Evolutionary conservation across 345 rosid genomes (phyloP).

Genomic region (Citrus australasica): DNA sequence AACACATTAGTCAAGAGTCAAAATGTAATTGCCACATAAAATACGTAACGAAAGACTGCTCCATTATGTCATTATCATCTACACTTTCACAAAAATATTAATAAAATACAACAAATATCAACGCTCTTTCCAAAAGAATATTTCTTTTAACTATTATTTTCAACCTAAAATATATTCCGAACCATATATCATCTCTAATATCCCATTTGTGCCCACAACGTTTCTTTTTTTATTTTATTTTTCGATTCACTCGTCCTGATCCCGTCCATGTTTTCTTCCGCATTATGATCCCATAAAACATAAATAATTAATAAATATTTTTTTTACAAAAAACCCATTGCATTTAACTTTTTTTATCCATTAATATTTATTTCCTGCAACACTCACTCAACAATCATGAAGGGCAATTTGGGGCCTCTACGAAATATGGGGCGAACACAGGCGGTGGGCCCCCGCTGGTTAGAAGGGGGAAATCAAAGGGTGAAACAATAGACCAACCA

Average conservation of each 20-base stretch:
- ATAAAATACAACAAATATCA: background rate
- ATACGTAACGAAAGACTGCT: background rate
- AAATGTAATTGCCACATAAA: conserved; percentile 12
- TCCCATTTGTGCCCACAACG: background rate
- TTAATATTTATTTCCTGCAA: background rate
- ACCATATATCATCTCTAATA: conserved; percentile 2
- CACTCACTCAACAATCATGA: background rate
- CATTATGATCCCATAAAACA: background rate
- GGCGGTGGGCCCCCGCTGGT: background rate
- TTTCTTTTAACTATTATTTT: background rate
- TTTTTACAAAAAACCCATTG: background rate
- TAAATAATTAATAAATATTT: background rate
- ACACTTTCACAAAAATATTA: background rate
- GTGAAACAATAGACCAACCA: background rate
- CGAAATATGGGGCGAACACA: background rate
- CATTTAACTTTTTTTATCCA: background rate
- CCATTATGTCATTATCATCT: conserved; percentile 12
- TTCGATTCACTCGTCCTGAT: background rate
- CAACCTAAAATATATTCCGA: background rate
- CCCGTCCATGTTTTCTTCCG: background rate
- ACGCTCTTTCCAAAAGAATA: background rate
- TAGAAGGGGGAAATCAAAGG: background rate
- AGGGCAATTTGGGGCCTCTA: background rate
- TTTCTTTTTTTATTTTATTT: background rate
- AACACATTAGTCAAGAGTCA: conserved; percentile 22